Conservation (phyloP, 306 rosid genomes). For the Corylus americana region DNA sequence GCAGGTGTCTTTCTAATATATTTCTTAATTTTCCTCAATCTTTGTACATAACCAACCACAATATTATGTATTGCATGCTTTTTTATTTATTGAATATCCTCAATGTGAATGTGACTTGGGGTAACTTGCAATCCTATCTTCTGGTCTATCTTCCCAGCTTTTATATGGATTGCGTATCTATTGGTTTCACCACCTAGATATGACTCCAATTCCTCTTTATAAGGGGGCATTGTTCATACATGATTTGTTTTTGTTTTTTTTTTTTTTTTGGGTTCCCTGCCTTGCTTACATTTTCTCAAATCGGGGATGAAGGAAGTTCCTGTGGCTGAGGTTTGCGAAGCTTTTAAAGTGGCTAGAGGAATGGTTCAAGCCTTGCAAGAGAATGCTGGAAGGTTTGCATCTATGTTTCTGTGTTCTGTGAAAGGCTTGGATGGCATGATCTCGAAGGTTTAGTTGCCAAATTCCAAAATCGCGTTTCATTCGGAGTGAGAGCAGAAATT, state of each 20-base stretch:
- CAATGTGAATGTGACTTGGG: not conserved
- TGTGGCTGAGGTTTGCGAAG: constrained; percentile 81
- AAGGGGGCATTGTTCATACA: constrained; percentile 10
- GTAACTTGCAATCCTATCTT: constrained; percentile 1
- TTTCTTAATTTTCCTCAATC: constrained; percentile 6
- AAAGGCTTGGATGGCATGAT: constrained; percentile 97
- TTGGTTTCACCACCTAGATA: not conserved
- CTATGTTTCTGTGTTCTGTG: constrained; percentile 91
- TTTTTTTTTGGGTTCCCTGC: constrained; percentile 7
- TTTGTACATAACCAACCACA: constrained; percentile 6
- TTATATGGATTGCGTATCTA: not conserved
- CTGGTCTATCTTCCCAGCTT: not conserved
- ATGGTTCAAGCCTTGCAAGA: constrained; percentile 97
- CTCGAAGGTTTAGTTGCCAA: constrained; percentile 85
- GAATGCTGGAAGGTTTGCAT: constrained; percentile 97
- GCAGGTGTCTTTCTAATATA: constrained; percentile 58
- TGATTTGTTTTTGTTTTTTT: constrained; percentile 4
- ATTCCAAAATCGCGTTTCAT: constrained; percentile 94
- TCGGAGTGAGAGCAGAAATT: constrained; percentile 94
- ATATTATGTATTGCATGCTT: not conserved
- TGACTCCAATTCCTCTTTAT: not conserved
- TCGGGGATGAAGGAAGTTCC: constrained; percentile 74
- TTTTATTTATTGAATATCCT: not conserved
- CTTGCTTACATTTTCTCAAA: constrained; percentile 17
- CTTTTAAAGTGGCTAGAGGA: constrained; percentile 94